phyloP scores from a whole-genome alignment of 1,284 basidiomycete genomes.

The Pterulicium gracile region DNA sequence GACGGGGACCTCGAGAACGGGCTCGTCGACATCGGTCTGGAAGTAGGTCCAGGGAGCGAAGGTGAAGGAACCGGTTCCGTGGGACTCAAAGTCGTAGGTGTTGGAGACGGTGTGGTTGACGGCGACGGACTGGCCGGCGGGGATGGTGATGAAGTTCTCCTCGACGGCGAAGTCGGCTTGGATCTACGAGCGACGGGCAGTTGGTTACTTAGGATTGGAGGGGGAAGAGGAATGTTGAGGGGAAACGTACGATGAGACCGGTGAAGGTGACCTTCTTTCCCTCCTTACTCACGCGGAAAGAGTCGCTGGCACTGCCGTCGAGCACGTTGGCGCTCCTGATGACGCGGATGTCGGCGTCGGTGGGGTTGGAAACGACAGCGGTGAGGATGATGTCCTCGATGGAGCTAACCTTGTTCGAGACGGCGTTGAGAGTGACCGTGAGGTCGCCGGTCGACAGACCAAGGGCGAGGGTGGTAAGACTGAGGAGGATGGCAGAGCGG shows the following conservation, averaged over 20 bases:
- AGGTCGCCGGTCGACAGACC: conserved; percentile 8
- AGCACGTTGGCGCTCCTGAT: conserved; percentile 11
- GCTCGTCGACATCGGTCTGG: conserved; percentile 9
- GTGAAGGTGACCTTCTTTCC: conserved; percentile 11
- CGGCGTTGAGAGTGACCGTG: conserved; percentile 7
- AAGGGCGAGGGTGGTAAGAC: conserved; percentile 7
- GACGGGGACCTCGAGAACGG: conserved; percentile 8
- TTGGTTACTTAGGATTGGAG: neutral
- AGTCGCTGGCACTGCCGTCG: conserved; percentile 9
- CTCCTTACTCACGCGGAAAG: conserved; percentile 11
- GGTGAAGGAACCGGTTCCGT: conserved; percentile 9
- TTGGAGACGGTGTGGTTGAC: conserved; percentile 12
- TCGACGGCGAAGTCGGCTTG: conserved; percentile 10
- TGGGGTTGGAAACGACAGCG: conserved; percentile 11
- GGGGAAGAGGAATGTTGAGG: neutral
- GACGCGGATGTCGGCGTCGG: conserved; percentile 10
- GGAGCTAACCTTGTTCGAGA: conserved; percentile 6
- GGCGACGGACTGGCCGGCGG: conserved; percentile 12
- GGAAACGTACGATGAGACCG: conserved; percentile 9
- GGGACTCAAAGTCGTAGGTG: conserved; percentile 11
- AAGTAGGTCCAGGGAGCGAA: conserved; percentile 10
- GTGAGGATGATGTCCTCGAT: conserved; percentile 9
- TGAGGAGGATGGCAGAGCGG: conserved; percentile 7
- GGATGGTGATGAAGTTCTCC: conserved; percentile 10
- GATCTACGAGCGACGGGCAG: neutral